Percentiles rank a stretch among this genome's conserved stretches.
These are phyloP conservation scores for Plasmodium gonderi DNA, from an alignment of 169 alveolate genomes.

Conservation along the genomic window DNA sequence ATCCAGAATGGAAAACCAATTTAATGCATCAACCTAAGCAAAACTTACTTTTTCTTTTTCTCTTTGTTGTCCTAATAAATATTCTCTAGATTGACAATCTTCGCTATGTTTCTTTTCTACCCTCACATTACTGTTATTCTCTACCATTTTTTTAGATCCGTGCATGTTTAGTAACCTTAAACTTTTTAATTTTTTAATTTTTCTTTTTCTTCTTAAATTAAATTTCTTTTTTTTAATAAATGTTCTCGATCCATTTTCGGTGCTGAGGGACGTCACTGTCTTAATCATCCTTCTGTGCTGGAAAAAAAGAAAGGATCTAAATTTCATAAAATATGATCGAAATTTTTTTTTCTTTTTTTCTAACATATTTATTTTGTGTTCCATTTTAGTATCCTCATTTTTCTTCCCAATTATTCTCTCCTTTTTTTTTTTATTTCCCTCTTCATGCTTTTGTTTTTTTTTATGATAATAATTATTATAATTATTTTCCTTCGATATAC, in stretches of 20 bases:
- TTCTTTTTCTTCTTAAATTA: slow-evolving; percentile 19
- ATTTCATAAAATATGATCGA: slow-evolving; percentile 34
- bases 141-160: background rate
- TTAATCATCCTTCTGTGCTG: slow-evolving; percentile 1
- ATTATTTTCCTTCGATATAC: slow-evolving; percentile 6
- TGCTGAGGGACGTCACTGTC: background rate
- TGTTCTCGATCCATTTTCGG: background rate
- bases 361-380: background rate
- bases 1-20: background rate
- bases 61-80: slow-evolving; percentile 38
- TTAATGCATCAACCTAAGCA: background rate
- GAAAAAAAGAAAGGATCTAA: slow-evolving; percentile 21
- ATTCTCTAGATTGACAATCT: background rate
- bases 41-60: slow-evolving; percentile 32
- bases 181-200: slow-evolving; percentile 30
- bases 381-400: slow-evolving; percentile 1
- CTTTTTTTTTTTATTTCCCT: background rate
- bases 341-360: slow-evolving; percentile 11
- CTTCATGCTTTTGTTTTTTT: background rate
- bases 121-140: background rate
- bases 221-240: slow-evolving; percentile 15
- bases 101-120: background rate
- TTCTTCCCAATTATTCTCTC: background rate
- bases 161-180: slow-evolving; percentile 21
- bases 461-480: background rate